Evolutionary conservation across 495 filamentous ascomycete species (phyloP), one percentile per base, ranked within the genome.

Genomic region (Symbiotaphrina buchneri): DNA sequence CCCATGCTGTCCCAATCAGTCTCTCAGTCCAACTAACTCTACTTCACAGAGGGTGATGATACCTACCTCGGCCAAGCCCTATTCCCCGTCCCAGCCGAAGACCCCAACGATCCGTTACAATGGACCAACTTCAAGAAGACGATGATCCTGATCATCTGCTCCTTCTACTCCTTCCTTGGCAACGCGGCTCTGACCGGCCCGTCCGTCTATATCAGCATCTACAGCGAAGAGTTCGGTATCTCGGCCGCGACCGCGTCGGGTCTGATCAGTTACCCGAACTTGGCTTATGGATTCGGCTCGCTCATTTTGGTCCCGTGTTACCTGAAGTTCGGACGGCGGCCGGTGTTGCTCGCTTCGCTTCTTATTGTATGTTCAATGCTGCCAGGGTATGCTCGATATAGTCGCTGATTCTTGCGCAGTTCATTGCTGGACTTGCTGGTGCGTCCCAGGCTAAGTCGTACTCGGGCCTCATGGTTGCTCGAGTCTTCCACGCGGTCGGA

Each of bases 281-380:
- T 74, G 21, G 65, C 62, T 5, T 74, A 68, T 38, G 48, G 49
- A 24, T 63, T 74, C 22, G 63, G 63, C 4, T 62, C 63, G 11
- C 59, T 54, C 6, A 62, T 74, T 15, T 74, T 67, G 44, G 68
- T 71, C 35, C 65, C 67, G 13, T 42, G 71, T 2, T 67, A 66
- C 0, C 67, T 74, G 3, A 66, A 71, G 38, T 40, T 74, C 3
- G 67, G 71, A n/a, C n/a, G n/a, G n/a, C n/a, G n/a, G n/a, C n/a
- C n/a, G n/a, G n/a, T n/a, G n/a, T n/a, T n/a, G n/a, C n/a, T n/a
- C n/a, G n/a, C n/a, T n/a, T n/a, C n/a, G n/a, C n/a, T n/a, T n/a
- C n/a, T n/a, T n/a, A n/a, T n/a, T n/a, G n/a, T n/a, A n/a, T n/a
- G n/a, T n/a, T n/a, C n/a, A n/a, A n/a, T n/a, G n/a, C n/a, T n/a